A percentile compares a stretch with the other conserved stretches of the same genome.
Conservation (phyloP, 352 stramenopile species). For the Pythium brachiatum region DNA sequence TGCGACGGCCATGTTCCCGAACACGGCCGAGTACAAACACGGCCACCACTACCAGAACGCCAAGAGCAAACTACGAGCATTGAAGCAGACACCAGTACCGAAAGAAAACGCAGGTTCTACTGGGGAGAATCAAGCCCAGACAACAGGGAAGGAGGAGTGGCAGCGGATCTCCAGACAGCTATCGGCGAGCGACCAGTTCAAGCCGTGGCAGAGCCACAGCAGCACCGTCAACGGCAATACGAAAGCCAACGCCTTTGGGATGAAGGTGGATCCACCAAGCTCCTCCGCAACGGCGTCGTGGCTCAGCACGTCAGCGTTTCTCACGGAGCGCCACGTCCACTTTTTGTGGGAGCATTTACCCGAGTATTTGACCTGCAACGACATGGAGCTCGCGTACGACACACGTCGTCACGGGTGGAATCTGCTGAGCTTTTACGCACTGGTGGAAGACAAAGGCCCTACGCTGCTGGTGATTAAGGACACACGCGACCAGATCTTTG, state of each 20-base stretch:
- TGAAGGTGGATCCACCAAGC: not conserved
- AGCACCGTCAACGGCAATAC: not conserved
- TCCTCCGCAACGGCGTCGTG: not conserved
- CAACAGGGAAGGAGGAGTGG: conserved; percentile 25
- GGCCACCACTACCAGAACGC: conserved; percentile 15
- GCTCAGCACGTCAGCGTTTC: conserved; percentile 38
- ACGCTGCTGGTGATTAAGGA: conserved; percentile 71
- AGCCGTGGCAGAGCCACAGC: conserved; percentile 32
- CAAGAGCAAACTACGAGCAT: not conserved
- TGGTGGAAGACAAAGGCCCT: conserved; percentile 54
- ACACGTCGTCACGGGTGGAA: conserved; percentile 71
- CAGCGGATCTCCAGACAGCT: conserved; percentile 41
- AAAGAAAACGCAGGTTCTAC: not conserved
- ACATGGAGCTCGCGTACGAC: conserved; percentile 67
- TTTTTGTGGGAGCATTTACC: conserved; percentile 64
- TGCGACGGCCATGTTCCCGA: conserved; percentile 64
- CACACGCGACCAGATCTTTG: conserved; percentile 68
- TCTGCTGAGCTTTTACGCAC: conserved; percentile 61
- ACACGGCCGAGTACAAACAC: conserved; percentile 65
- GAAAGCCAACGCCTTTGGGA: not conserved
- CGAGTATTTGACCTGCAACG: conserved; percentile 58
- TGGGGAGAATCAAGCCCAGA: not conserved
- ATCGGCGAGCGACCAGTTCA: conserved; percentile 55
- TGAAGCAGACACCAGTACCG: not conserved
- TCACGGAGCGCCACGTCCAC: conserved; percentile 68